Evolutionary conservation across 139 green algal species (phyloP).

Genomic region (Coccomyxa sp.): DNA sequence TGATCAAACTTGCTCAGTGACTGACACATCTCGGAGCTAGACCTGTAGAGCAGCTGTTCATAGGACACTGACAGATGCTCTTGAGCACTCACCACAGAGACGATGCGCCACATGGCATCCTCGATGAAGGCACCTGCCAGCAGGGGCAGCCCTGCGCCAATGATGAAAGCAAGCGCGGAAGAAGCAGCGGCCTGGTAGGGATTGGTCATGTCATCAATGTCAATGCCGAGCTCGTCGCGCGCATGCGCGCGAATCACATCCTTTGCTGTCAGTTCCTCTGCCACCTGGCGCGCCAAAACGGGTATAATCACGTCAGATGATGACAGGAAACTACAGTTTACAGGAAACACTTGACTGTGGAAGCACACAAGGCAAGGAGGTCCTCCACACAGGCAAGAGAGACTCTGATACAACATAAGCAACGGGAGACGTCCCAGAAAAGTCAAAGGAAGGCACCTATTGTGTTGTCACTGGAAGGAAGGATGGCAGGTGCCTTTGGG

Average conservation of each 20-base stretch:
- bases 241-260: constrained; percentile 77
- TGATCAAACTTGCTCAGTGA: too few species aligned
- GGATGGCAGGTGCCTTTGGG: too few species aligned
- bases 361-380: background rate
- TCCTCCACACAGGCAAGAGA: background rate
- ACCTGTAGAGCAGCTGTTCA: background rate
- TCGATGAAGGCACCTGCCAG: constrained; percentile 55
- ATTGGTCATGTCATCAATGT: constrained; percentile 80
- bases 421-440: too few species aligned
- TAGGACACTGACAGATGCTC: background rate
- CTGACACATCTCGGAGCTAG: too few species aligned
- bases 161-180: constrained; percentile 54
- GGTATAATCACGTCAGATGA: background rate
- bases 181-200: constrained; percentile 53
- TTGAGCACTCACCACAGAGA: background rate
- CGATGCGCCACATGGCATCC: constrained; percentile 14
- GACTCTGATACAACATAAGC: background rate
- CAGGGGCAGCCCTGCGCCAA: constrained; percentile 64
- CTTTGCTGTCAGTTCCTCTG: constrained; percentile 50
- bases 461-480: too few species aligned
- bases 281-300: constrained; percentile 22
- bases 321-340: background rate
- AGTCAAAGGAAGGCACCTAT: too few species aligned
- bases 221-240: constrained; percentile 84
- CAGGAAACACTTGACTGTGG: background rate